phyloP scores from a whole-genome alignment of 805 yeast genomes.

The Saturnispora gosingensis region DNA sequence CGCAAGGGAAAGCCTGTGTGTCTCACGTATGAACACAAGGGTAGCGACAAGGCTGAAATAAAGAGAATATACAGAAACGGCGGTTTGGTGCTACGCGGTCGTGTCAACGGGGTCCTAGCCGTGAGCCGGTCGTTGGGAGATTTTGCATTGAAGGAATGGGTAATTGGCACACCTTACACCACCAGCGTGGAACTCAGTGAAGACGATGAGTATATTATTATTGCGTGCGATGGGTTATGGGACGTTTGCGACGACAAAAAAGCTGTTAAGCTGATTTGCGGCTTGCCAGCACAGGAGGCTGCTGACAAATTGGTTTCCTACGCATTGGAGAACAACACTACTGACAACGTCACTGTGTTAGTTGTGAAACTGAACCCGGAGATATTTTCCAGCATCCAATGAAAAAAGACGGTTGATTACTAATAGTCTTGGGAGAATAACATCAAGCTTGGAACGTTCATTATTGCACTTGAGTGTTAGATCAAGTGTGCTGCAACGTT shows the following conservation, averaged over 20 bases:
- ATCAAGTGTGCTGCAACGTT: too few relatives aligned
- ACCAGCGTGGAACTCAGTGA: slow-evolving; percentile 67
- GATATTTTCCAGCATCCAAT: neutral
- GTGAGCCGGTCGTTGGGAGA: slow-evolving; percentile 93
- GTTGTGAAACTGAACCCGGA: slow-evolving; percentile 50
- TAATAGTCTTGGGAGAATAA: too few relatives aligned
- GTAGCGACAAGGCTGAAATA: slow-evolving; percentile 70
- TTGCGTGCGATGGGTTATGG: slow-evolving; percentile 98
- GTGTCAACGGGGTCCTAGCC: slow-evolving; percentile 94
- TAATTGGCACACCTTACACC: slow-evolving; percentile 86
- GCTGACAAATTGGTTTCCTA: slow-evolving; percentile 56
- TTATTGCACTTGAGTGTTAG: too few relatives aligned
- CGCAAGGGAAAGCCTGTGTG: slow-evolving; percentile 70
- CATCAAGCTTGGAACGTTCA: too few relatives aligned
- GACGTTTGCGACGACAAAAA: slow-evolving; percentile 81
- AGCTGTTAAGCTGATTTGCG: slow-evolving; percentile 63
- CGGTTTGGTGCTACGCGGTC: slow-evolving; percentile 77
- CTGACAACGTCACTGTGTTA: slow-evolving; percentile 93
- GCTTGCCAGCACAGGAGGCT: slow-evolving; percentile 50
- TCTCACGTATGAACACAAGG: slow-evolving; percentile 88
- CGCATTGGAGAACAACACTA: slow-evolving; percentile 71
- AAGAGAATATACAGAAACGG: slow-evolving; percentile 70
- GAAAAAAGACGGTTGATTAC: too few relatives aligned
- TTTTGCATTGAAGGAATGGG: slow-evolving; percentile 80
- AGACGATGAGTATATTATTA: slow-evolving; percentile 68